phyloP scores from a whole-genome alignment of 768 basidiomycete genomes.

The Cubamyces lactineus region DNA sequence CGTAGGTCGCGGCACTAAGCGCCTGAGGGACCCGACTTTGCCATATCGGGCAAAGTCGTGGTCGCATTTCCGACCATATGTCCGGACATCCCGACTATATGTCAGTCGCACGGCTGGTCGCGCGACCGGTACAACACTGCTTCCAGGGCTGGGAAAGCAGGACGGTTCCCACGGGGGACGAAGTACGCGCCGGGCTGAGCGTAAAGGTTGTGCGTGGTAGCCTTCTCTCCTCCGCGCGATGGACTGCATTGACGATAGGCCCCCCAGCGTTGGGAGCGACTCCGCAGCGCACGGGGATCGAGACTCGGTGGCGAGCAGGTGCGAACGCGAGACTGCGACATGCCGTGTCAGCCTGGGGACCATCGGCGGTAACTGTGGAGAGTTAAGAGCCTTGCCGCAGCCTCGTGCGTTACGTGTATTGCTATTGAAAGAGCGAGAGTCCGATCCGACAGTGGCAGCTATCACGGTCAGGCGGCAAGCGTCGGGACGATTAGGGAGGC shows the following conservation, averaged over 20 bases:
- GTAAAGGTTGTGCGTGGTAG: neutral
- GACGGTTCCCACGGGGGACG: slow-evolving; percentile 6
- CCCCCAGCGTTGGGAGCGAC: neutral
- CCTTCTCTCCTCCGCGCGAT: neutral
- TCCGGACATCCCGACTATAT: too few species aligned
- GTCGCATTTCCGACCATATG: too few species aligned
- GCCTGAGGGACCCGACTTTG: too few species aligned
- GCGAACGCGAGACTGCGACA: neutral
- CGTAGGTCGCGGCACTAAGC: too few species aligned
- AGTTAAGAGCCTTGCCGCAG: neutral
- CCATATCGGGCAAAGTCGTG: too few species aligned
- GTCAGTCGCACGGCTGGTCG: too few species aligned
- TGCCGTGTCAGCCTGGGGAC: neutral
- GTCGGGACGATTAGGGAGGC: neutral
- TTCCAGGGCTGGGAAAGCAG: slow-evolving; percentile 8
- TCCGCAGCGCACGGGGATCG: neutral
- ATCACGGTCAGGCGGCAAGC: neutral
- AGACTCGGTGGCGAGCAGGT: neutral
- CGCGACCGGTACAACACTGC: too few species aligned
- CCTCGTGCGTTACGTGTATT: slow-evolving; percentile 6
- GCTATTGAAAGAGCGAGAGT: neutral
- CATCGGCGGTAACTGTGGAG: neutral
- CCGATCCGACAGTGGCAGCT: slow-evolving; percentile 2
- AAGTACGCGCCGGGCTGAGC: slow-evolving; percentile 1
- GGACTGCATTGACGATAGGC: neutral